Conservation (phyloP, 1,139 yeast genomes). For the Yamadazyma membranifaciens region DNA sequence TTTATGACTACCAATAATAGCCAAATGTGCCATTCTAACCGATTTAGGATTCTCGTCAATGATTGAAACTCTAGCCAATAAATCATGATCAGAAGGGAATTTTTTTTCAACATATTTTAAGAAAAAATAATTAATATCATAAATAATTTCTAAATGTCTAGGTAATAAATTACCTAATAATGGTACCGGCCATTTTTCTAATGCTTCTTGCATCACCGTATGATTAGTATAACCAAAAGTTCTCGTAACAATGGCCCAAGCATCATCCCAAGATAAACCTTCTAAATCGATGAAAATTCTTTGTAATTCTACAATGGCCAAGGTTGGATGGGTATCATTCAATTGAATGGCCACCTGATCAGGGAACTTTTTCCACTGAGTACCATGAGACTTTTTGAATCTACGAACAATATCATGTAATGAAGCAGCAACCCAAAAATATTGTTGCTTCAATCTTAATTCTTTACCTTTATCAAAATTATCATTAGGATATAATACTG, state of each 20-base stretch:
- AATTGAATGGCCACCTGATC: constrained; percentile 89
- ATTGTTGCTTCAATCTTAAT: constrained; percentile 90
- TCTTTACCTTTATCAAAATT: constrained; percentile 91
- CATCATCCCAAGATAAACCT: constrained; percentile 74
- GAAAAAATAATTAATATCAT: constrained; percentile 80
- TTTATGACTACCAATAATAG: constrained; percentile 88
- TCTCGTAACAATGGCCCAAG: constrained; percentile 79
- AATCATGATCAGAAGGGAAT: constrained; percentile 70
- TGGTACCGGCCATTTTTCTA: constrained; percentile 94
- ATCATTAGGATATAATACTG: constrained; percentile 90
- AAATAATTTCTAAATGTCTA: constrained; percentile 87
- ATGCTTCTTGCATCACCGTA: constrained; percentile 92
- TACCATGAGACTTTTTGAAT: constrained; percentile 72
- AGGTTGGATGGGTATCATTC: constrained; percentile 93
- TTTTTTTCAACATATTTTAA: constrained; percentile 69
- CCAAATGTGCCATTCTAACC: constrained; percentile 89
- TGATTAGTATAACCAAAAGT: constrained; percentile 94
- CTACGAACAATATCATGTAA: constrained; percentile 89
- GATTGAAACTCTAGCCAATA: constrained; percentile 71
- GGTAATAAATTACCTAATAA: constrained; percentile 78
- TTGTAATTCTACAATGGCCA: constrained; percentile 88
- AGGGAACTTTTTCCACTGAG: constrained; percentile 77
- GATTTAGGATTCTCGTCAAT: constrained; percentile 84
- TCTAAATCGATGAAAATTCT: constrained; percentile 84
- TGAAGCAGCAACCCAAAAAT: constrained; percentile 96